Percentiles rank a stretch among this genome's conserved stretches.
Conservation (phyloP, 1,284 basidiomycete species). For the Wolfiporia cocos region DNA sequence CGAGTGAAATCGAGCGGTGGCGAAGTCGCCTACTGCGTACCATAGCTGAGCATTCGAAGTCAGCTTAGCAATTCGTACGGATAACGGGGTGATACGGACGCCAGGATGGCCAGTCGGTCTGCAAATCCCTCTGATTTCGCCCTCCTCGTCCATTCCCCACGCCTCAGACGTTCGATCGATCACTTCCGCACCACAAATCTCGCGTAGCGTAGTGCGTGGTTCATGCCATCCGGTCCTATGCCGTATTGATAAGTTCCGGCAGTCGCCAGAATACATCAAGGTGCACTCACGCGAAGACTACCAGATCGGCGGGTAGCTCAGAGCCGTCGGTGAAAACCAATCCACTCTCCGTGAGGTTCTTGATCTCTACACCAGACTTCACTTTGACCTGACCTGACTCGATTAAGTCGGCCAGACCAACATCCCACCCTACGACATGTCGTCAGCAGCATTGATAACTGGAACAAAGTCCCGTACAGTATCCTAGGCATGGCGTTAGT, state of each 20-base stretch:
- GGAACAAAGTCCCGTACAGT: background rate
- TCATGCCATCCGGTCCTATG: conserved; percentile 33
- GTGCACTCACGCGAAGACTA: conserved; percentile 45
- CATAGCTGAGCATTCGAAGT: conserved; percentile 22
- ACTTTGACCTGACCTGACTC: conserved; percentile 66
- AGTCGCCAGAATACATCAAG: background rate
- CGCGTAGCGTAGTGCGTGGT: conserved; percentile 28
- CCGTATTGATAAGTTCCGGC: background rate
- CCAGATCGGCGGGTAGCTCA: conserved; percentile 55
- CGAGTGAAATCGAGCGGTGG: conserved; percentile 23
- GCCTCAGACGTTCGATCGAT: conserved; percentile 36
- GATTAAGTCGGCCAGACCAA: conserved; percentile 42
- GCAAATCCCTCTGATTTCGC: conserved; percentile 41
- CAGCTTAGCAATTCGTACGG: no score
- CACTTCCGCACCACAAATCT: conserved; percentile 42
- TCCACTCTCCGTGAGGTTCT: conserved; percentile 42
- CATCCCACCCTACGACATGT: conserved; percentile 26
- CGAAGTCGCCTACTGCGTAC: conserved; percentile 30
- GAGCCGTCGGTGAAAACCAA: conserved; percentile 61
- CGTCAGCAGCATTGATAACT: background rate
- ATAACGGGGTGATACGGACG: conserved; percentile 5
- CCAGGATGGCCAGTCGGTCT: conserved; percentile 29
- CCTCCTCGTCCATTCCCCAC: conserved; percentile 54
- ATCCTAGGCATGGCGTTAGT: background rate
- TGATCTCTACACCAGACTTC: conserved; percentile 53